Evolutionary conservation across 2,329 filamentous ascomycete species (phyloP), one percentile per base, ranked within the genome.

Genomic region (Ophioceras dolichostomum): DNA sequence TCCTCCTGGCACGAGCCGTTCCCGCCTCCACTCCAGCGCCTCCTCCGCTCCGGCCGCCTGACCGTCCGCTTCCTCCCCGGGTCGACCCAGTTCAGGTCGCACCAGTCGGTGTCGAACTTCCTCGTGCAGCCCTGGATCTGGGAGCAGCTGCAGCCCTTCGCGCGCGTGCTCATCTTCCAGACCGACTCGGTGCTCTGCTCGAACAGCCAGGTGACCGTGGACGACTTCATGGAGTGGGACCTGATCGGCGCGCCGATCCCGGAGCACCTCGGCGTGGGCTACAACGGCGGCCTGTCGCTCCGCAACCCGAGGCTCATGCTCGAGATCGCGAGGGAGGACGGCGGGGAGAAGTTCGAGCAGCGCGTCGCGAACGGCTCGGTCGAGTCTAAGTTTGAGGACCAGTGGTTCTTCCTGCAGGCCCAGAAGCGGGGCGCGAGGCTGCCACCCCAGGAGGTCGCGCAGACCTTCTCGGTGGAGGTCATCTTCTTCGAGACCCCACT

Each of bases 261-360:
- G 7, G n/a, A 39, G 9, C 41, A 47, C 16, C 39, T 45, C 6
- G 47, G 47, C 2, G 33, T 35, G 22, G 31, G 31, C 8, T 59
- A 53, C 45, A 60, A 58, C 42, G 58, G 58, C 18, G 59, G 59
- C 0, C 45, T 62, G 37, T 56, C 51, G 18, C 43, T 62, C 40
- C 52, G 58, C 41, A 59, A 54, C 42, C 50, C 56, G 27, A 48
- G 43, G 28, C 52, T 49, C 37, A 55, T 55, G 21, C 36, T 61
- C 18, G 63, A 68, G 40, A 67, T 66, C 3, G 57, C 66, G 45
- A 59, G 59, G 39, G 40, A 39, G 16, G 42, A 57, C 41, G 51
- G 60, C 33, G 17, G 13, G 17, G 13, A 31, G 29, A 8, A 14
- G 17, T 31, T 50, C 54, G 13, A 31, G 29, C 14, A 14, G 17